These are phyloP conservation scores for Exidia glandulosa DNA, from an alignment of 768 basidiomycete genomes.

Conservation along the genomic window DNA sequence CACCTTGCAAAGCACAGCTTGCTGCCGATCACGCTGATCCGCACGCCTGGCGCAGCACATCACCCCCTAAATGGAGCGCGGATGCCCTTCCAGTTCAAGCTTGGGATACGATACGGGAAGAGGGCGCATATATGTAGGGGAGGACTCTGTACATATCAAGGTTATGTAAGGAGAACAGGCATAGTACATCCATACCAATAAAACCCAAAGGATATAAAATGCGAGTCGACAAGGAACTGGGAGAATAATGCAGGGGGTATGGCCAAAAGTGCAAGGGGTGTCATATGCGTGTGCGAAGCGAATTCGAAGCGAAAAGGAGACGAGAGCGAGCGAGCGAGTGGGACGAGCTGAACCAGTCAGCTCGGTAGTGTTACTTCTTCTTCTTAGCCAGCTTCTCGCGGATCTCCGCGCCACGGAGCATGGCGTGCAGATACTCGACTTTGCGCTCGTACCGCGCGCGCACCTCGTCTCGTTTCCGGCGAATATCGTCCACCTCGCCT, in stretches of 20 bases:
- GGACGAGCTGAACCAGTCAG: no score
- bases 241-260: background rate
- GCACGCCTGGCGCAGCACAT: no score
- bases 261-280: background rate
- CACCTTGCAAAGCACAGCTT: no score
- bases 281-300: background rate
- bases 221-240: background rate
- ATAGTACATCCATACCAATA: background rate
- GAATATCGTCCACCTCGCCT: constrained; percentile 7
- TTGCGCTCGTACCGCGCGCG: constrained; percentile 10
- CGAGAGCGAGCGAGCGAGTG: background rate
- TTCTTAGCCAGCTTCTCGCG: constrained; percentile 10
- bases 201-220: background rate
- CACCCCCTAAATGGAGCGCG: no score
- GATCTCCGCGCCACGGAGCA: constrained; percentile 12
- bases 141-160: no score
- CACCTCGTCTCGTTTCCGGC: constrained; percentile 9
- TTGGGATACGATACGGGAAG: no score
- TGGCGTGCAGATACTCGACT: constrained; percentile 12
- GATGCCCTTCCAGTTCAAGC: no score
- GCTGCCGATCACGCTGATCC: no score
- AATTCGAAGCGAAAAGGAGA: background rate
- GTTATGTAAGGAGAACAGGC: no score
- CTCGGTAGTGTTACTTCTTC: background rate
- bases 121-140: no score